phyloP scores from a whole-genome alignment of 129 eudicot species.

The Heracleum sosnowskyi region DNA sequence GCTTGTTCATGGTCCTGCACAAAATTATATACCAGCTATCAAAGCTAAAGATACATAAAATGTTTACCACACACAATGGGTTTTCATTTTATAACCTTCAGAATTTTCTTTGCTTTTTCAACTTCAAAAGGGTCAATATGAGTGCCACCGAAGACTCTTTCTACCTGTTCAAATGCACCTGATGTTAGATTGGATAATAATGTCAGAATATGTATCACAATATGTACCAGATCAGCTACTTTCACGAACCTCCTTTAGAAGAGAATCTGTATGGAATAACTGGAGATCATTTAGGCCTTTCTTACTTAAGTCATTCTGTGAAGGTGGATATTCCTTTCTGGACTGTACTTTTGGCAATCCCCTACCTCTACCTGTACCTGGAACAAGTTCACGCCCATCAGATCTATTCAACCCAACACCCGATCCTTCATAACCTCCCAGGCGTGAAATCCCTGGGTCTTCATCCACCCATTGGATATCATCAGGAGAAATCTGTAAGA shows the following conservation, averaged over 20 bases:
- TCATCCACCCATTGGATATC: slow-evolving; percentile 88
- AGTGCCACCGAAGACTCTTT: slow-evolving; percentile 57
- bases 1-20: slow-evolving; percentile 77
- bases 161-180: slow-evolving; percentile 51
- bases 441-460: slow-evolving; percentile 56
- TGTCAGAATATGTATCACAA: background rate
- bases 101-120: slow-evolving; percentile 82
- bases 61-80: background rate
- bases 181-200: slow-evolving; percentile 1
- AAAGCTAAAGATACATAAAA: background rate
- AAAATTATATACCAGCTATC: background rate
- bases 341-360: slow-evolving; percentile 54
- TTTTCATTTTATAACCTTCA: slow-evolving; percentile 37
- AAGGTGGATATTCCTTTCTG: slow-evolving; percentile 57
- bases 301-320: slow-evolving; percentile 78
- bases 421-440: slow-evolving; percentile 46
- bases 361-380: slow-evolving; percentile 75
- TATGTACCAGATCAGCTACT: background rate
- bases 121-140: slow-evolving; percentile 65
- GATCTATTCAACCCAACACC: slow-evolving; percentile 56
- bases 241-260: slow-evolving; percentile 64
- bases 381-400: slow-evolving; percentile 45
- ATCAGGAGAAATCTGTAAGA: slow-evolving; percentile 61
- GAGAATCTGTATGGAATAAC: slow-evolving; percentile 64
- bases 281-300: slow-evolving; percentile 63